phyloP scores from a whole-genome alignment of 1,284 basidiomycete genomes.

The Leccinum fuscescens region DNA sequence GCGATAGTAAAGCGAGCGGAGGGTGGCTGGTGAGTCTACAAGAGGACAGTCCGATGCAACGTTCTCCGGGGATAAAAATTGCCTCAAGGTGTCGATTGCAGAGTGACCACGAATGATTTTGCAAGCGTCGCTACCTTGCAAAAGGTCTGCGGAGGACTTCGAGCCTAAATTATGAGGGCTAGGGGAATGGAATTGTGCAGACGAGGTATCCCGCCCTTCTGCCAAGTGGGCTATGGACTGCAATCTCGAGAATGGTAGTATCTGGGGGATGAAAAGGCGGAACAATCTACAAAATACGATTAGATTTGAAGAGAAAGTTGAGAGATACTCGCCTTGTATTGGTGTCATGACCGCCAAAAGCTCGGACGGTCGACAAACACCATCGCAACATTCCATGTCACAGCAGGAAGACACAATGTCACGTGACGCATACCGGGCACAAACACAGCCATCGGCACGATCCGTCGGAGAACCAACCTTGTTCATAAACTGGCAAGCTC shows the following conservation, averaged over 20 bases:
- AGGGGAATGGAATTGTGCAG: not conserved
- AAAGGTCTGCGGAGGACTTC: not conserved
- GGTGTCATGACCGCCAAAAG: slow-evolving; percentile 17
- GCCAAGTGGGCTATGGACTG: too few relatives aligned
- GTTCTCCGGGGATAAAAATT: slow-evolving; percentile 30
- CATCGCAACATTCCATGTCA: slow-evolving; percentile 61
- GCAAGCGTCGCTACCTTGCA: not conserved
- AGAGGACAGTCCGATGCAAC: slow-evolving; percentile 19
- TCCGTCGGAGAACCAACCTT: slow-evolving; percentile 31
- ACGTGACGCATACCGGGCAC: not conserved
- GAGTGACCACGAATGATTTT: not conserved
- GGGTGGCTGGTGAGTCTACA: slow-evolving; percentile 27
- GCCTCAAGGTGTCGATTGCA: slow-evolving; percentile 28
- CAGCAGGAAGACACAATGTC: slow-evolving; percentile 2
- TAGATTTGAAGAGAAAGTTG: not conserved
- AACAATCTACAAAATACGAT: slow-evolving; percentile 9
- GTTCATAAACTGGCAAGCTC: slow-evolving; percentile 28
- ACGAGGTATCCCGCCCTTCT: not conserved
- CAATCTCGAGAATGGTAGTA: slow-evolving; percentile 6
- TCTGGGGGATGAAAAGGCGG: not conserved
- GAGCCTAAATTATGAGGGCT: not conserved
- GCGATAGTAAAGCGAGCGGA: slow-evolving; percentile 39
- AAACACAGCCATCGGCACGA: slow-evolving; percentile 10
- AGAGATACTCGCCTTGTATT: slow-evolving; percentile 6
- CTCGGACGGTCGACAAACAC: slow-evolving; percentile 24